Base-by-base conservation (phyloP, 371 early-diverging fungal genomes). In the Dichotomocladium elegans region DNA sequence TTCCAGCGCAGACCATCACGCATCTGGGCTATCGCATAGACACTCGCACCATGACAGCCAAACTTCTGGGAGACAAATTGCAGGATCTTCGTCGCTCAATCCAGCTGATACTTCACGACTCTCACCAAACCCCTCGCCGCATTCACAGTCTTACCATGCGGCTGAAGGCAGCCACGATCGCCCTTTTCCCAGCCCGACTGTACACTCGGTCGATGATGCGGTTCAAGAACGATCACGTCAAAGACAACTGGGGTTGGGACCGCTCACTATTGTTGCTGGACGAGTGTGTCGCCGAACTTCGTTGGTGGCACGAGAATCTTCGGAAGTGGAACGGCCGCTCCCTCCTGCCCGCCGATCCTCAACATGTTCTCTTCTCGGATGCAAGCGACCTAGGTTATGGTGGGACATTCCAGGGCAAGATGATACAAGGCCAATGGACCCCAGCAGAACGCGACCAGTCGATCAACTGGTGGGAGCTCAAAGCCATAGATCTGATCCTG, bases 401-500 rank as follows among this genome's bases (percentile, higher is more conserved):
- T 3, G 54, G 51, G 12, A 45, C 29, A 15, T 34, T 26, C 6
- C 35, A 30, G 3, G 25, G 24, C 31, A n/a, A 17, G 31, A 6
- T 4, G 33, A 19, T 31, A 22, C 17, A 47, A 31, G 47, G 47
- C 22, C 14, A 11, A 17, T 47, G 33, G 47, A 47, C 47, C 4
- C 6, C 29, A 7, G 17, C 12, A 12, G 33, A 50, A 12, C 9
- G 29, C 0, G 27, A 14, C 2, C 26, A 43, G 11, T 60, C 60
- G 4, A 67, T 67, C 51, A 67, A 62, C 21, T 57, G 58, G 63
- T 37, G 60, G 14, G 63, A 62, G 24, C 31, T 67, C n/a, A 55
- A 54, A 17, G 56, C 53, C 3, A 50, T 58, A 2, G 41, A 55
- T 6, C 44, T 55, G 11, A 47, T 54, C 3, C 52, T 55, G 0